These are phyloP conservation scores for Endoconidiophora polonica DNA, from an alignment of 2,329 filamentous ascomycete genomes.

Conservation along the genomic window DNA sequence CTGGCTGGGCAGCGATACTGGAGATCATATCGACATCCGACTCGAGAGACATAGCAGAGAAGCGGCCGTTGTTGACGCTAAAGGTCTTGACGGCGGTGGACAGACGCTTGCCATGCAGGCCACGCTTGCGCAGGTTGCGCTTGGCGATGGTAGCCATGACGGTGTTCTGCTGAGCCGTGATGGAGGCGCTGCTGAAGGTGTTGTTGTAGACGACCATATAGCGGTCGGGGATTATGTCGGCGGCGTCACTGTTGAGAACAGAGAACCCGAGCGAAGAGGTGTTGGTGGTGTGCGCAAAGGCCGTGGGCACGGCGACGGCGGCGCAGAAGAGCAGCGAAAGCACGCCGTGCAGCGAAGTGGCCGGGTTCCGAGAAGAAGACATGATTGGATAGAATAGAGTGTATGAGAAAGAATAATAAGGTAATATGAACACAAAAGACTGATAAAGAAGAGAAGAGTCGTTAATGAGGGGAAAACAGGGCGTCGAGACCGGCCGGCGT, in stretches of 20 bases:
- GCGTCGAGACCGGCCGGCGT: slow-evolving; percentile 5
- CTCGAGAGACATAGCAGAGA: slow-evolving; percentile 37
- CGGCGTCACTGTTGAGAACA: slow-evolving; percentile 32
- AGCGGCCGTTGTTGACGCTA: slow-evolving; percentile 26
- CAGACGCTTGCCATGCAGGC: slow-evolving; percentile 28
- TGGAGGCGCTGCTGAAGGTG: slow-evolving; percentile 29
- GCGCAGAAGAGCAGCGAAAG: slow-evolving; percentile 29
- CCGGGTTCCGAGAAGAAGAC: slow-evolving; percentile 14
- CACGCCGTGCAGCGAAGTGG: slow-evolving; percentile 15
- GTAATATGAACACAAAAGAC: neutral
- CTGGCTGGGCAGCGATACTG: slow-evolving; percentile 29
- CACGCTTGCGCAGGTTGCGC: slow-evolving; percentile 39
- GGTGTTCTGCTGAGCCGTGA: slow-evolving; percentile 32
- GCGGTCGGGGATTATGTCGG: slow-evolving; percentile 34
- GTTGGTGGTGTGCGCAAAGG: slow-evolving; percentile 16
- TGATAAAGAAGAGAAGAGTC: neutral
- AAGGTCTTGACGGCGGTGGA: slow-evolving; percentile 31
- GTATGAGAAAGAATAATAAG: slow-evolving; percentile 3
- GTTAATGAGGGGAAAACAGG: neutral
- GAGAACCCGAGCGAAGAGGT: slow-evolving; percentile 25
- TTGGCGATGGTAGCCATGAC: slow-evolving; percentile 35
- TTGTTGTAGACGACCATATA: slow-evolving; percentile 52
- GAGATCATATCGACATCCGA: slow-evolving; percentile 33
- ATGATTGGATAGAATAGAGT: slow-evolving; percentile 11
- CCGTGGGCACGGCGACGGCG: slow-evolving; percentile 23